These are phyloP conservation scores for Moricandia moricandioides DNA, from an alignment of 345 rosid genomes.

Conservation along the genomic window DNA sequence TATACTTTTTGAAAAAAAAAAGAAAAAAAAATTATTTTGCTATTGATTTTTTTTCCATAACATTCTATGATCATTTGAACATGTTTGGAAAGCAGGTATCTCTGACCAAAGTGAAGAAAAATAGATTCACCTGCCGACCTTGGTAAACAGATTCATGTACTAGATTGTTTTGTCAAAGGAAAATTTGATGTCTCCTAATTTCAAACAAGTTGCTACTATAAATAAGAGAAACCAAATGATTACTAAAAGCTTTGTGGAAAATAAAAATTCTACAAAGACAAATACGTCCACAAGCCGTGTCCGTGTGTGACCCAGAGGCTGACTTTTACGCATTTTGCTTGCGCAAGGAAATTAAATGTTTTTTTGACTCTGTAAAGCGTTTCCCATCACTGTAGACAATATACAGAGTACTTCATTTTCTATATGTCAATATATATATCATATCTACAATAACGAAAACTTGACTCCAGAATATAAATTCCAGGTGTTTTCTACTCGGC, in stretches of 20 bases:
- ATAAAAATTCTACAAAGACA: background rate
- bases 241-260: background rate
- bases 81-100: background rate
- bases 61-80: background rate
- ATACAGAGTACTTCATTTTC: background rate
- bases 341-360: constrained; percentile 7
- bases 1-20: no score
- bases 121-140: background rate
- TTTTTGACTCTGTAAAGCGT: background rate
- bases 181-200: background rate
- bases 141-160: background rate
- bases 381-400: constrained; percentile 5
- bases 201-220: background rate
- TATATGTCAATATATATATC: background rate
- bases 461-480: constrained; percentile 4
- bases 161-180: background rate
- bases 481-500: background rate
- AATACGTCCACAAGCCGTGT: constrained; percentile 2
- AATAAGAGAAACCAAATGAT: background rate
- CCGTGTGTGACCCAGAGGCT: background rate
- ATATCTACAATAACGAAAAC: background rate
- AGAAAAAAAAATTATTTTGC: no score
- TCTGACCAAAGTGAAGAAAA: constrained; percentile 10
- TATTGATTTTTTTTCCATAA: no score
- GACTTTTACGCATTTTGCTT: constrained; percentile 9